Conservation (phyloP, 1,284 basidiomycete genomes). For the Moniliella sp. region DNA sequence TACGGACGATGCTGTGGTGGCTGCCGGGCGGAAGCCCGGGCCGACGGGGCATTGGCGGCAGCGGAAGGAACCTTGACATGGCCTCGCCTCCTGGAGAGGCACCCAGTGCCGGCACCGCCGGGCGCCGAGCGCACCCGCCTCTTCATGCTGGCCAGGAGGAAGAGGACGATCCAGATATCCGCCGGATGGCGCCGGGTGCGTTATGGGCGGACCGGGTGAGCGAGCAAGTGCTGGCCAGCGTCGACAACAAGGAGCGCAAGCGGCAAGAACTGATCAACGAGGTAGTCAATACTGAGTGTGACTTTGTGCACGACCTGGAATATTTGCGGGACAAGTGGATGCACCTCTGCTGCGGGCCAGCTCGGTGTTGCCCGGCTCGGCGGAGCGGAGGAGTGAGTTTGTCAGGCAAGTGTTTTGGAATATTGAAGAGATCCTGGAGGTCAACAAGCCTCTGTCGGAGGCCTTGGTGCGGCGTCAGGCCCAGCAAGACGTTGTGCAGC, state of each 20-base stretch:
- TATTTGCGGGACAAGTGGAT: conserved; percentile 96
- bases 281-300: conserved; percentile 89
- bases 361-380: conserved; percentile 52
- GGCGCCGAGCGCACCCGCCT: too few species aligned
- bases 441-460: conserved; percentile 71
- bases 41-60: too few species aligned
- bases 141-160: too few species aligned
- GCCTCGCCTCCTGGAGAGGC: too few species aligned
- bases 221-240: conserved; percentile 72
- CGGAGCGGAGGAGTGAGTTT: conserved; percentile 59
- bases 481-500: conserved; percentile 69
- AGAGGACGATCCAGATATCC: too few species aligned
- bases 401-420: conserved; percentile 95
- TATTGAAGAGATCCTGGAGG: conserved; percentile 71
- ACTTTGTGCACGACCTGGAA: conserved; percentile 92
- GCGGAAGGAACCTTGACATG: too few species aligned
- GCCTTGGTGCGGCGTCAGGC: conserved; percentile 89
- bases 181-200: conserved; percentile 45
- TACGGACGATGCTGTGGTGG: too few species aligned
- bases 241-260: conserved; percentile 77
- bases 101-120: too few species aligned
- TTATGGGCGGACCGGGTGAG: conserved; percentile 93
- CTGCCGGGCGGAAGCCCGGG: too few species aligned
- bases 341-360: conserved; percentile 59
- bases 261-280: conserved; percentile 97